Evolutionary conservation across 495 filamentous ascomycete species (phyloP), one percentile per base, ranked within the genome.

Genomic region (Platismatia glauca): DNA sequence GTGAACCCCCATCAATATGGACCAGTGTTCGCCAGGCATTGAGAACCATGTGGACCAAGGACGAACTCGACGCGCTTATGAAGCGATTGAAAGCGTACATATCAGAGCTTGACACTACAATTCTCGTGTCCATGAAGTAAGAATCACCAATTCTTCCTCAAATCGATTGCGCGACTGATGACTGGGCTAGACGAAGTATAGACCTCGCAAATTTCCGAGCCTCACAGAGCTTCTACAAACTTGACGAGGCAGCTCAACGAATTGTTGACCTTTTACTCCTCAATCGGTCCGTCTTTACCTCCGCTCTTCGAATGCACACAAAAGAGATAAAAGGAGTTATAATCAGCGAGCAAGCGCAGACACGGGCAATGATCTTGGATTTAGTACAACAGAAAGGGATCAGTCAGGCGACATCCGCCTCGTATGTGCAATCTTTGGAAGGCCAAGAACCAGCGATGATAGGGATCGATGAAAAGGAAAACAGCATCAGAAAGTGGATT

Each of bases 91-190:
- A 57, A 22, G 22, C 33, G 1, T 65, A 68, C n/a, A 50, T 59
- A 31, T 60, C 67, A 24, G 63, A 67, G 29, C 55, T 64, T 18
- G 56, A 59, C 13, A 57, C 43, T 1, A 18, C 58, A 59, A 58
- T 63, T n/a, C 58, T 68, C 33, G 53, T 66, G 59, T 55, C 63
- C 34, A 67, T 71, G 18, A 61, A 38, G 64, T 75, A 24, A 46
- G 1, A n/a, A 3, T 5, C 20, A 44, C 16, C 11, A 5, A n/a
- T n/a, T 22, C 43, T 44, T 22, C 16, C 3, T 44, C 18, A 22
- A n/a, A 3, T 44, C 20, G 20, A 44, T 44, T 35, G 18, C 43
- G 22, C 20, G 43, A 22, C 43, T 44, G 4, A 44, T 22, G 3
- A n/a, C 20, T 44, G 18, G 20, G 16, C 43, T 44, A 44, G 43